A percentile compares a stretch with the other conserved stretches of the same genome.
phyloP scores from a whole-genome alignment of 306 rosid species.

The Vachellia collinsii region DNA sequence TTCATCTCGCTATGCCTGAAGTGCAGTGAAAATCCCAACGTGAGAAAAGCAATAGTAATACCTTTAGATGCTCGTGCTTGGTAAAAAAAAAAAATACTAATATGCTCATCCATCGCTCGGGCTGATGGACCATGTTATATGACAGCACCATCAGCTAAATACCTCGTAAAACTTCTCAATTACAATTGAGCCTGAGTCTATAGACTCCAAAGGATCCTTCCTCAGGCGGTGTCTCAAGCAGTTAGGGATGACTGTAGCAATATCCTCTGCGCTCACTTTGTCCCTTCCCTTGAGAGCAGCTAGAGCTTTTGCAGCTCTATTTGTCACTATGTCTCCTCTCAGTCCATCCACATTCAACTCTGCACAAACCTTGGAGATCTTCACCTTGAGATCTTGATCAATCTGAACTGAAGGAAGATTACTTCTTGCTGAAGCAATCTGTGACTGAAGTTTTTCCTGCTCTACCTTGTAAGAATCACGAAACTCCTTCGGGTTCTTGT shows the following conservation, averaged over 20 bases:
- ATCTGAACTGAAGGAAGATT: constrained; percentile 68
- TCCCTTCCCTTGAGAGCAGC: constrained; percentile 86
- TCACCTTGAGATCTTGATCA: constrained; percentile 74
- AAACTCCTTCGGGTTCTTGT: constrained; percentile 73
- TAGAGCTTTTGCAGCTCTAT: constrained; percentile 85
- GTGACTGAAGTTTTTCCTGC: constrained; percentile 72
- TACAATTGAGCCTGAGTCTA: constrained; percentile 85
- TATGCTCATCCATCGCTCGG: constrained; percentile 35
- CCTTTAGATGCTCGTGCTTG: no score
- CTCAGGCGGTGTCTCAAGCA: constrained; percentile 91
- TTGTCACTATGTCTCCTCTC: constrained; percentile 89
- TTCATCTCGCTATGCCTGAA: constrained; percentile 13
- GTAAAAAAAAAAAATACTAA: constrained; percentile 24
- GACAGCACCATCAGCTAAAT: constrained; percentile 56
- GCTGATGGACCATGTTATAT: constrained; percentile 25
- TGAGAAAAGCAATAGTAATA: no score
- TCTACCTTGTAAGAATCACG: constrained; percentile 64
- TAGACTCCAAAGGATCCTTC: constrained; percentile 86
- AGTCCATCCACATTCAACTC: constrained; percentile 90
- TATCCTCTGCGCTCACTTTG: constrained; percentile 68
- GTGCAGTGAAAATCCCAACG: constrained; percentile 31
- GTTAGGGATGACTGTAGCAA: constrained; percentile 89
- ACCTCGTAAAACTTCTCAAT: constrained; percentile 86
- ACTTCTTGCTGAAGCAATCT: constrained; percentile 69
- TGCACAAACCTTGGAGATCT: constrained; percentile 80